Conservation (phyloP, 1,139 yeast genomes). For the Yamadazyma trypodendri region DNA sequence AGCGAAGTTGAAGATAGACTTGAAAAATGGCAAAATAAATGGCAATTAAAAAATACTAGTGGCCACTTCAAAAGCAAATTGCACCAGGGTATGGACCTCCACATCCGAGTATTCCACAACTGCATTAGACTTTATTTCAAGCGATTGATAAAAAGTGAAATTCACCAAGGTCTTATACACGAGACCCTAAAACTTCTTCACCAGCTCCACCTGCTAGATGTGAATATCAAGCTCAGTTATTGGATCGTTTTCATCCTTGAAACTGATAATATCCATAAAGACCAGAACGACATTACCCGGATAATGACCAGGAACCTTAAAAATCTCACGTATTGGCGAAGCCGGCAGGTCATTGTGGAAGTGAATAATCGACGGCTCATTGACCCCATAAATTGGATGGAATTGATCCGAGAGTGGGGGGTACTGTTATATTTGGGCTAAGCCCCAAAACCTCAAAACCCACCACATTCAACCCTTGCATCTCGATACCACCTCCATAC, state of each 20-base stretch:
- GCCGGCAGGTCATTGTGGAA: conserved; percentile 52
- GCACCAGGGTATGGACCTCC: conserved; percentile 40
- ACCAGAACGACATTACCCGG: not conserved
- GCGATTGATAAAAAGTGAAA: conserved; percentile 41
- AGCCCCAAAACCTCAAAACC: not conserved
- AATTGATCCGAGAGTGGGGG: conserved; percentile 56
- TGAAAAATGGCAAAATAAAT: conserved; percentile 34
- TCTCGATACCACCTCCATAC: too few relatives aligned
- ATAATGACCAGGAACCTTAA: not conserved
- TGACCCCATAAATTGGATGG: conserved; percentile 52
- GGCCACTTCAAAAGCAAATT: conserved; percentile 24
- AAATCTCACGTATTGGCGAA: conserved; percentile 49
- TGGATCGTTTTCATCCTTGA: conserved; percentile 4
- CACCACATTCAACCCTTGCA: not conserved
- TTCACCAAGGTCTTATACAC: conserved; percentile 24
- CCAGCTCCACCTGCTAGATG: not conserved
- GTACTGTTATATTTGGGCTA: conserved; percentile 37
- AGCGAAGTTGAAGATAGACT: conserved; percentile 54
- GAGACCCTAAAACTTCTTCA: not conserved
- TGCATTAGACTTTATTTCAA: conserved; percentile 45
- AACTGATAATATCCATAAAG: conserved; percentile 8
- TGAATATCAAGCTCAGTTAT: conserved; percentile 1
- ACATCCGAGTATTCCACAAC: conserved; percentile 41
- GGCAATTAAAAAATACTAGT: conserved; percentile 17
- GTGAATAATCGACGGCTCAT: conserved; percentile 48